Percentiles rank a stretch among this genome's conserved stretches.
These are phyloP conservation scores for Gossypium schwendimanii DNA, from an alignment of 441 rosid genomes.

Conservation along the genomic window DNA sequence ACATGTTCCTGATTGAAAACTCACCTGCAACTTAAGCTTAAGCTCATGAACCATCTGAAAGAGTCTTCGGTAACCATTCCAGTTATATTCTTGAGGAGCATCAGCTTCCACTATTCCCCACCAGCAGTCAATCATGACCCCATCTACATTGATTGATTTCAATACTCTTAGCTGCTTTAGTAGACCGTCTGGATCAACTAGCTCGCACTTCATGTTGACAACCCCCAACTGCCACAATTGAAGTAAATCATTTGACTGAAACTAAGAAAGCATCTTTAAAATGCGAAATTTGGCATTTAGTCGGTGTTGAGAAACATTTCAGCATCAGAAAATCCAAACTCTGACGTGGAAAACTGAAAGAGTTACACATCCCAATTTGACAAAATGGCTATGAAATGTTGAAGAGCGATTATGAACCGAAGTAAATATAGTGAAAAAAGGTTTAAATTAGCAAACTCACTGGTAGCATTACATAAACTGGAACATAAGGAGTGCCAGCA, in stretches of 20 bases:
- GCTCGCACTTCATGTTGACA: constrained; percentile 82
- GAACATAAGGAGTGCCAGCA: constrained; percentile 68
- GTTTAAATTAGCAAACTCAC: constrained; percentile 39
- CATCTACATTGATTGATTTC: constrained; percentile 76
- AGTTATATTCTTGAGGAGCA: constrained; percentile 81
- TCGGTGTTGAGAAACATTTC: not conserved
- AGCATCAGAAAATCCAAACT: constrained; percentile 8
- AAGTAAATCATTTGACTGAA: constrained; percentile 11
- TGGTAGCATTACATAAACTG: constrained; percentile 92
- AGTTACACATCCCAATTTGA: not conserved
- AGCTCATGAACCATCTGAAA: constrained; percentile 76
- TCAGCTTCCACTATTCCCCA: constrained; percentile 98
- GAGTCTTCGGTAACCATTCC: constrained; percentile 87
- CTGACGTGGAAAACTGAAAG: not conserved
- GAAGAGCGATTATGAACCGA: not conserved
- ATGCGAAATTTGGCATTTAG: not conserved
- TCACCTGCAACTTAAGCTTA: constrained; percentile 83
- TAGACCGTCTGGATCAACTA: constrained; percentile 82
- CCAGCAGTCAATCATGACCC: constrained; percentile 94
- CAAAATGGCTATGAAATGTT: not conserved
- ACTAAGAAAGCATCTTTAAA: constrained; percentile 1
- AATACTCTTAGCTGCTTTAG: constrained; percentile 73
- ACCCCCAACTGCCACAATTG: constrained; percentile 68
- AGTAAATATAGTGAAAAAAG: not conserved
- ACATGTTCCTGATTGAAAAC: constrained; percentile 8